phyloP scores from a whole-genome alignment of 371 early-diverging fungal genomes.

The Capillidium rhysosporum region DNA sequence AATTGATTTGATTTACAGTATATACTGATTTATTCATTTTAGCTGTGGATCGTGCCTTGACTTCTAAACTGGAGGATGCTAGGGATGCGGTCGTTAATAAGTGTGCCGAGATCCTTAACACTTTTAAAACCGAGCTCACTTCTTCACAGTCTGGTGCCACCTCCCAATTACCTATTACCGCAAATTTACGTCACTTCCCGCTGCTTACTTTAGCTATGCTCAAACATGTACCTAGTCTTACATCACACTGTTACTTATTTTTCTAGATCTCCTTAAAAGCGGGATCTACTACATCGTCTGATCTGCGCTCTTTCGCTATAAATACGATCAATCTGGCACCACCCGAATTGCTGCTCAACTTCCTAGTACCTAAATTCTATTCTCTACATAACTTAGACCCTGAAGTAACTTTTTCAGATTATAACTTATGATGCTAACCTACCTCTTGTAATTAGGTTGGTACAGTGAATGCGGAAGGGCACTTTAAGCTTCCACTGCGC shows the following conservation, averaged over 20 bases:
- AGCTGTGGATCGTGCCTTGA: slow-evolving; percentile 60
- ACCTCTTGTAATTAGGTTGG: slow-evolving; percentile 15
- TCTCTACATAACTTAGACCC: slow-evolving; percentile 65
- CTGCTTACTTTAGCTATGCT: slow-evolving; percentile 61
- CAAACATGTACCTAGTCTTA: slow-evolving; percentile 31
- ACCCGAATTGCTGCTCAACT: slow-evolving; percentile 51
- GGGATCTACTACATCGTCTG: slow-evolving; percentile 47
- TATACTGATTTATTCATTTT: neutral
- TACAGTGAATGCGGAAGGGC: slow-evolving; percentile 29
- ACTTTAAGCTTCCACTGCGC: slow-evolving; percentile 39
- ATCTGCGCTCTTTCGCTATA: slow-evolving; percentile 47
- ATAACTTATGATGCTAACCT: slow-evolving; percentile 3
- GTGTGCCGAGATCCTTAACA: slow-evolving; percentile 59
- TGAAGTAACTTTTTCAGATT: slow-evolving; percentile 17
- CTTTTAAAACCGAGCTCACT: slow-evolving; percentile 62
- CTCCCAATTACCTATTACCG: slow-evolving; percentile 59
- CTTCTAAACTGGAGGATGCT: slow-evolving; percentile 83
- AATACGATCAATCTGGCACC: slow-evolving; percentile 54
- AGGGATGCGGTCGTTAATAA: slow-evolving; percentile 83
- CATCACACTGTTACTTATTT: neutral
- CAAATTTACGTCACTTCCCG: slow-evolving; percentile 70
- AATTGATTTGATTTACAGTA: neutral
- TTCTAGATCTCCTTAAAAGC: slow-evolving; percentile 32
- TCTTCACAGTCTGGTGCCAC: slow-evolving; percentile 51
- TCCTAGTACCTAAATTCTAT: slow-evolving; percentile 58